Evolutionary conservation across 2,329 filamentous ascomycete species (phyloP), one percentile per base, ranked within the genome.

Genomic region (Akanthomyces muscarius): DNA sequence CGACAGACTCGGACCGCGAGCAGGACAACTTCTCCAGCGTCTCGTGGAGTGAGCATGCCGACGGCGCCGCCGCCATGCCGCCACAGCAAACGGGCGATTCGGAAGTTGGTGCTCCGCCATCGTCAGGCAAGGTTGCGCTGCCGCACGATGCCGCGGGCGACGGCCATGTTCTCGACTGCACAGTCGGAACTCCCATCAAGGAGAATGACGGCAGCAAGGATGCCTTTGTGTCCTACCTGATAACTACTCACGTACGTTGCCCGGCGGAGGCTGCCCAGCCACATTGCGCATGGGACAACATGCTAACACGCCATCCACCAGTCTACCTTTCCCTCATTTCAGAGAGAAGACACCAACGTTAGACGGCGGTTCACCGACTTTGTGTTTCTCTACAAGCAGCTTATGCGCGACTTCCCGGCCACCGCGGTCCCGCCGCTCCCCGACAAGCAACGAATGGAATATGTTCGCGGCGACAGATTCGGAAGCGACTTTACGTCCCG

Each of bases 371-470:
- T 97, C 78, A 98, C 94, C 69, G 95, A 99, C 79, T 99, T 99
- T 74, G 89, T 96, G 69, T 99, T 97, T 75, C 86, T 99, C 66
- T 97, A 91, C 80, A 97, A 96, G 77, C 89, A 91, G 38, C 87
- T 99, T 58, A 87, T 84, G 66, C 88, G 88, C 73, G 93, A 97
- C 74, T 98, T 92, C 71, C 91, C 92, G 64, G 91, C 92, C 78
- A 91, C 90, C 76, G 95, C 95, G 54, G 91, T 99, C 4, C 95
- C 95, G 36, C 95, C 95, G 53, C 82, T 99, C 61, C 95, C 95
- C 60, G 95, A 98, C 78, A 99, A 98, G 82, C 94, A 98, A 81
- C 96, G 96, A 78, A 97, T 99, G 91, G 92, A 97, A 73, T 98
- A 98, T 73, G 95, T 98, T 58, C 90, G 93, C 42, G 95, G 95